Percentiles rank a stretch among this genome's conserved stretches.
Evolutionary conservation across 495 filamentous ascomycete species (phyloP).

Genomic region (Clavariopsis aquatica): DNA sequence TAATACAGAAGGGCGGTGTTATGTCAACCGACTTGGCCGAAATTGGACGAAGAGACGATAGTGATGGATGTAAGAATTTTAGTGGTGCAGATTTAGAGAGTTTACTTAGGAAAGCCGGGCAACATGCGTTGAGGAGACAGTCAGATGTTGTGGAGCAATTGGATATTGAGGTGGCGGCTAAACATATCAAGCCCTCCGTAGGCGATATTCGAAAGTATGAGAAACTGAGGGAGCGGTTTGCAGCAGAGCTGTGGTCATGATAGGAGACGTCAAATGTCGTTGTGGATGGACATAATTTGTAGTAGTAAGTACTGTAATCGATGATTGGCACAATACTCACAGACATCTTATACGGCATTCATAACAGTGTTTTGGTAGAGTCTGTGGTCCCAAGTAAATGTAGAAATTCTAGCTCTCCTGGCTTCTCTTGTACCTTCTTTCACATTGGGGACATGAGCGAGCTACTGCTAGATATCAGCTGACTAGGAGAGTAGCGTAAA

Average conservation of each 20-base stretch:
- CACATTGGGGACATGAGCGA: too few relatives aligned
- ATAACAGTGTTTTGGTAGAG: too few relatives aligned
- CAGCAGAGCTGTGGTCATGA: conserved; percentile 19
- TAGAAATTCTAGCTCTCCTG: too few relatives aligned
- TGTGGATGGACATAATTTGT: too few relatives aligned
- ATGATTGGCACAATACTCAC: too few relatives aligned
- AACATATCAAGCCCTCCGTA: conserved; percentile 77
- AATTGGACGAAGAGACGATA: conserved; percentile 60
- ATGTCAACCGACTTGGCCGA: conserved; percentile 51
- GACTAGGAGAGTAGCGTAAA: too few relatives aligned
- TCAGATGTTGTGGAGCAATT: conserved; percentile 41
- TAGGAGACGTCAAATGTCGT: background rate
- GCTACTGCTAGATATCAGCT: too few relatives aligned
- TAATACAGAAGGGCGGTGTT: conserved; percentile 65
- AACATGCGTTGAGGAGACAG: conserved; percentile 67
- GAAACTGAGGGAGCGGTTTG: conserved; percentile 50
- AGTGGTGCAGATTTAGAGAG: conserved; percentile 87
- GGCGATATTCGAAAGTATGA: conserved; percentile 72
- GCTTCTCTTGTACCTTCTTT: too few relatives aligned
- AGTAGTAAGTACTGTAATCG: too few relatives aligned
- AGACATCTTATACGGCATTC: too few relatives aligned
- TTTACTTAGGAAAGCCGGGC: conserved; percentile 72
- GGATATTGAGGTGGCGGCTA: conserved; percentile 77
- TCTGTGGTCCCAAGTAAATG: too few relatives aligned
- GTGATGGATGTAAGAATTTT: conserved; percentile 68